Base-by-base conservation (phyloP, 2,329 filamentous ascomycete genomes). In the Penicillium aurantiogriseum region DNA sequence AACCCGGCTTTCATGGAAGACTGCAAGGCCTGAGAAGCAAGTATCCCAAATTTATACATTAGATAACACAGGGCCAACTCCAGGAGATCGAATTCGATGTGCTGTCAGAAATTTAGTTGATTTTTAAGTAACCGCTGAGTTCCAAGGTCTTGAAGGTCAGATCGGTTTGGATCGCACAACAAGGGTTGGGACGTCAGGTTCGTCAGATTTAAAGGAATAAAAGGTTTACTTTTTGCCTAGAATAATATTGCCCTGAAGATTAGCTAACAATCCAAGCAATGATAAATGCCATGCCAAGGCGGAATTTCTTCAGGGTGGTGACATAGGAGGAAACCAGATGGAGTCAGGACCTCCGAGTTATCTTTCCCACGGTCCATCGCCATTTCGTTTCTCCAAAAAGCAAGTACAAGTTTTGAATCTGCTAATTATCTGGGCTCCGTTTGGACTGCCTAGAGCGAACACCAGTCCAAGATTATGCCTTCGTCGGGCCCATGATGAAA, bases 11-110 rank as follows among this genome's bases (percentile, higher is more conserved):
- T 31, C 29, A 4, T 31, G 29, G 29, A 31, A 31, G 9, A 31
- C 29, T 31, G 54, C 7, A 56, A 54, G 45, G 39, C 40, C 7
- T 68, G n/a, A 64, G 55, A 33, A 64, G 63, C 46, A 31, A 31
- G 29, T 57, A 60, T 62, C 63, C 2, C 65, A 64, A 51, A 63
- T 63, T 48, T 33, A 46, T 56, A 6, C 50, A 60, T n/a, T 52
- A 49, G 9, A 43, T 58, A 7, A 59, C 57, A 25, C 43, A 50
- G 5, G 51, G 25, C 8, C 27, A 56, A 13, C 33, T 50, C 2
- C 50, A 59, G 51, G 58, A 2, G 11, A 36, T 61, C 27, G 54
- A 60, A 21, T 35, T 65, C 29, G 56, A 63, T 31, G 25, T 40
- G 17, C 59, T 58, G 17, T 47, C 60, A 50, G 58, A 59, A 64